Evolutionary conservation across 225 moss, liverwort and hornwort genomes (phyloP), one percentile per base, ranked within the genome.

Genomic region (Physcomitrium patens): DNA sequence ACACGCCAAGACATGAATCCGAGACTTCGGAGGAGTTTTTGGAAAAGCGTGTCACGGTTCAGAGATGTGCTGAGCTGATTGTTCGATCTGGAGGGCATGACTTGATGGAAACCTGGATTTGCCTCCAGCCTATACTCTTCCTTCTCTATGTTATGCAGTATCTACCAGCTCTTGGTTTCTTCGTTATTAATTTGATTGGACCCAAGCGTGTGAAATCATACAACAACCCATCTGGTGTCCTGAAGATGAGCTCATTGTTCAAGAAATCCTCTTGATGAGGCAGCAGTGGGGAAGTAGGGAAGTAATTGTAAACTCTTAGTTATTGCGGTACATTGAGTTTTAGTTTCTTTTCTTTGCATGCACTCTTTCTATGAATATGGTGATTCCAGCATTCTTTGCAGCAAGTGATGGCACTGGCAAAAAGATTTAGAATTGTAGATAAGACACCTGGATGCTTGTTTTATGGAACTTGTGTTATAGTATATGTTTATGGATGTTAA

Each of bases 91-190:
- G 84, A 9, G 89, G 82, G 1, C 81, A 91, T 71, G 81, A 86
- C 58, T 63, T 92, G 56, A 86, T 84, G 56, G 95, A 92, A 77
- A 85, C 89, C 14, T 93, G 92, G 92, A 86, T 95, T 19, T 79
- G 81, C 50, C 68, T 79, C 45, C 93, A 93, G 87, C 93, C 93
- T 3, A 71, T 94, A 37, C 86, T 94, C 26, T 26, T 74, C 22
- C 60, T 90, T 52, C 56, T 90, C 20, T 94, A 91, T 53, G 69
- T 88, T 71, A 80, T 85, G 75, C 91, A 94, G 73, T 86, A 86
- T 24, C 26, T 78, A 44, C 88, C 85, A 17, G 61, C 82, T 10
- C 68, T 88, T 31, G 88, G 82, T 37, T 85, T 82, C 47, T 78
- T 74, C 37, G 62, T 83, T 13, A 46, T 88, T 5, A 80, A 88